A percentile compares a stretch with the other conserved stretches of the same genome.
These are phyloP conservation scores for Curvularia verruculosa DNA, from an alignment of 2,329 filamentous ascomycete genomes.

Conservation along the genomic window DNA sequence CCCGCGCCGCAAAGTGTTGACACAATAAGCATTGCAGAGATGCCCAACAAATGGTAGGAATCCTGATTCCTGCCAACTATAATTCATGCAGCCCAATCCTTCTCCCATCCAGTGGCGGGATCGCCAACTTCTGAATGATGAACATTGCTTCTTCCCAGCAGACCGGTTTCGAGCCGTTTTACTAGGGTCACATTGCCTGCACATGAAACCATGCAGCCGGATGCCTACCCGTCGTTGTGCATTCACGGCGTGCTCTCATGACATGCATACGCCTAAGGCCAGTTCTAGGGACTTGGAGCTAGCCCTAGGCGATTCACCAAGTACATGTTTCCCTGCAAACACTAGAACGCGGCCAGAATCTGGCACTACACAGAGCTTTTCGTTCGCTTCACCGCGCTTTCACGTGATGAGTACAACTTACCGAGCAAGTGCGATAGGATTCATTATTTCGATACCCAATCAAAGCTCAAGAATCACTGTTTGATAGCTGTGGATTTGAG, in stretches of 20 bases:
- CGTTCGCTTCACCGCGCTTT: neutral
- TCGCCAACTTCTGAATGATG: neutral
- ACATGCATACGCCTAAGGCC: neutral
- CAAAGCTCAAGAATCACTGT: slow-evolving; percentile 6
- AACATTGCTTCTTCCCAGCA: neutral
- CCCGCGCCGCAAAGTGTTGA: neutral
- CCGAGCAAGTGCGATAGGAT: neutral
- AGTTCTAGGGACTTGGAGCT: neutral
- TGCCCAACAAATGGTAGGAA: too few species aligned
- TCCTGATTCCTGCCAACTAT: neutral
- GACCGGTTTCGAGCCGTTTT: neutral
- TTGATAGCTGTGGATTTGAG: neutral
- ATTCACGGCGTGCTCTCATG: neutral
- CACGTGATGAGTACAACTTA: neutral
- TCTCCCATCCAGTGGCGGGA: neutral
- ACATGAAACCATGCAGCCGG: neutral
- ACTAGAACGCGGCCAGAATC: neutral
- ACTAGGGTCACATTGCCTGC: neutral
- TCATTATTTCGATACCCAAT: slow-evolving; percentile 3
- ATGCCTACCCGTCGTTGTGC: neutral
- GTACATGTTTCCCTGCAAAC: neutral
- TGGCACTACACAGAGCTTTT: neutral
- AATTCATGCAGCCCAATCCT: neutral
- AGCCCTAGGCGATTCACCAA: neutral
- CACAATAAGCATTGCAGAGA: neutral